Base-by-base conservation (phyloP, 139 green algal genomes). In the Tetradesmus lagerheimii region DNA sequence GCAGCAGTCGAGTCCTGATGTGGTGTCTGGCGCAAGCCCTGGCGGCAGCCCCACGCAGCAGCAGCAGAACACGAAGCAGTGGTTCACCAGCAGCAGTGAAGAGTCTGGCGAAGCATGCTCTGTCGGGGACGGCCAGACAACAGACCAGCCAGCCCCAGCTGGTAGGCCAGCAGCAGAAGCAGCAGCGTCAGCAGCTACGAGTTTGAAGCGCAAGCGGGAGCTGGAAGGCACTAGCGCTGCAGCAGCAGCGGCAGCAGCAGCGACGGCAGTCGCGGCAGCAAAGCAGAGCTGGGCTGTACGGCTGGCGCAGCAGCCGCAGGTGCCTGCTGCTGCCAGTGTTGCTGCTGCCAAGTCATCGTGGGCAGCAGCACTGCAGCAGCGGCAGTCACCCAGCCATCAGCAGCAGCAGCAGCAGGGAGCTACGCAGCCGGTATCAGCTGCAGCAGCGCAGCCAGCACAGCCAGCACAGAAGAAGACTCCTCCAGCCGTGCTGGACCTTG, bases 11-110 rank as follows among this genome's bases (percentile, higher is more conserved):
- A 88, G 64, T 16, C 83, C 83, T 45, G 83, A 88, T 39, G 83
- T 53, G 12, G 76, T 77, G 35, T 88, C 83, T 8, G n/a, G 16
- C 27, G 38, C 64, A 4, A 66, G 23, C 16, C 35, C 62, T 35
- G 83, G 39, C n/a, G 83, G 37, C 37, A 88, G 83, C 38, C 83
- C 83, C 9, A n/a, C 64, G 4, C 83, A 88, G 64, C 83, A 88
- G 64, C 83, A 88, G 83, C 83, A 88, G 83, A 50, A 88, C 83
- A 88, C 83, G 38, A 88, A 88, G 83, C 83, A 88, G 43, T 88
- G 83, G 83, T 88, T 80, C 62, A 88, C 83, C 62, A 53, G 35
- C 37, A 88, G 83, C 83, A 88, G 83, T 43, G 83, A 88, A 2
- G 83, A 88, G 38, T 88, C 83, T 80, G 83, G 64, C 31, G 83